Base-by-base conservation (phyloP, 1,284 basidiomycete genomes). In the Leccinum subrobustum region DNA sequence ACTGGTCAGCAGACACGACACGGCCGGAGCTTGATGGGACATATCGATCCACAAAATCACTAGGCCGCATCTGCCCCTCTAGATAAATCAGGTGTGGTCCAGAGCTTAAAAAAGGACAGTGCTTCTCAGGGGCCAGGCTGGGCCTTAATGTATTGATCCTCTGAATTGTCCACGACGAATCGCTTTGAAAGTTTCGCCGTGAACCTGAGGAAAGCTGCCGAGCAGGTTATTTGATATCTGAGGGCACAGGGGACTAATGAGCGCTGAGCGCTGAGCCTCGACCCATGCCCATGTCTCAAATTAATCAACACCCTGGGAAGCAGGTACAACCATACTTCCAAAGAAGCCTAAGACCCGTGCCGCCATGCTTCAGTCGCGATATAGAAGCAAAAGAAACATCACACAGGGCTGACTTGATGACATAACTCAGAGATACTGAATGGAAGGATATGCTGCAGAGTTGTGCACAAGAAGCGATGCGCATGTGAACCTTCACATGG, bases 1-100 rank as follows among this genome's bases (percentile, higher is more conserved):
- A 18, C 23, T 18, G 52, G 61, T 68, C 67, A 66, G 61, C 62
- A 52, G 66, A 62, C 37, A 33, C 23, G 23, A 16, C 47, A 50
- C 47, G 47, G 47, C 25, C 51, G 31, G 35, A 42, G 20, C 27
- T 53, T 53, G 31, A 20, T 23, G 44, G 11, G 12, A 50, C 0
- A 47, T 25, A 50, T 48, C 47, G 23, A 48, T 25, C 11, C 18
- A 23, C 44, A 23, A 47, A 47, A 47, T 11, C 18, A 23, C 18
- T 47, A 2, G 12, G 47, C 14, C 47, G n/a, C 8, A 0, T 16
- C 20, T 48, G 12, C 44, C 20, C 44, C 42, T 18, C 20, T 48
- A 4, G 4, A 50, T 50, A 50, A 25, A 50, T 50, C 47, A 50
- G 23, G 23, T 48, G 23, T 23, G 47, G n/a, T 23, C 47, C 12